A percentile compares a stretch with the other conserved stretches of the same genome.
Evolutionary conservation across 73 alveolate species (phyloP).

Genomic region (Tetrahymena elliotti): DNA sequence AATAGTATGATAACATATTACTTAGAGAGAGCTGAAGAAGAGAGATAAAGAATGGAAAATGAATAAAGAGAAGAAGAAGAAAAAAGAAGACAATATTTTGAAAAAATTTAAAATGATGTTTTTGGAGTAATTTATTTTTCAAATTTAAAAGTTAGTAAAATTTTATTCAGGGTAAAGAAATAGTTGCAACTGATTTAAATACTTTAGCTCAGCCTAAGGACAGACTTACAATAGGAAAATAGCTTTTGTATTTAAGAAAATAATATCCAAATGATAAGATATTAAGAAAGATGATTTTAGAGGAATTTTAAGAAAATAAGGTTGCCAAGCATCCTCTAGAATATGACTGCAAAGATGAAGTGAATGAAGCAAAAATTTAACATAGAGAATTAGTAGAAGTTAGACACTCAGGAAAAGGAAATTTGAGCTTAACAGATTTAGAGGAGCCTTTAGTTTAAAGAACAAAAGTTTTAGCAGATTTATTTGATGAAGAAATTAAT

Average conservation of each 20-base stretch:
- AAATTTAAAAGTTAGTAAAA: neutral
- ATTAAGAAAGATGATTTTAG: constrained; percentile 76
- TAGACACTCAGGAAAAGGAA: constrained; percentile 49
- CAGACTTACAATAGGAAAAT: constrained; percentile 73
- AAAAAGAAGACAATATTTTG: constrained; percentile 1
- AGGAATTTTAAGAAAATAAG: constrained; percentile 84
- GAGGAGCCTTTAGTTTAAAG: constrained; percentile 45
- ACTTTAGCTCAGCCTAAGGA: constrained; percentile 86
- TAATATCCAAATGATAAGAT: constrained; percentile 87
- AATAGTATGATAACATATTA: neutral
- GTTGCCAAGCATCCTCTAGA: constrained; percentile 90
- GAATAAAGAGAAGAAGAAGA: constrained; percentile 9
- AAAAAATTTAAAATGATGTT: neutral
- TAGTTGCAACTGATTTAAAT: constrained; percentile 35
- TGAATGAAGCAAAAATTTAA: constrained; percentile 54
- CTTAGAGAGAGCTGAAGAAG: constrained; percentile 33
- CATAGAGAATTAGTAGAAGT: constrained; percentile 2
- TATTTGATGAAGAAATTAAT: constrained; percentile 47
- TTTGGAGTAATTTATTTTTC: neutral
- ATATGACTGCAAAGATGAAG: constrained; percentile 89
- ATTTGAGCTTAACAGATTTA: constrained; percentile 30
- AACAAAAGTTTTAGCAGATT: constrained; percentile 35
- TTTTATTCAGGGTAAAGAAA: constrained; percentile 1
- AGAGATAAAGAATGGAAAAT: neutral
- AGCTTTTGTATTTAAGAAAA: constrained; percentile 60